phyloP scores from a whole-genome alignment of 1,139 yeast genomes.

The Meyerozyma guilliermondii region DNA sequence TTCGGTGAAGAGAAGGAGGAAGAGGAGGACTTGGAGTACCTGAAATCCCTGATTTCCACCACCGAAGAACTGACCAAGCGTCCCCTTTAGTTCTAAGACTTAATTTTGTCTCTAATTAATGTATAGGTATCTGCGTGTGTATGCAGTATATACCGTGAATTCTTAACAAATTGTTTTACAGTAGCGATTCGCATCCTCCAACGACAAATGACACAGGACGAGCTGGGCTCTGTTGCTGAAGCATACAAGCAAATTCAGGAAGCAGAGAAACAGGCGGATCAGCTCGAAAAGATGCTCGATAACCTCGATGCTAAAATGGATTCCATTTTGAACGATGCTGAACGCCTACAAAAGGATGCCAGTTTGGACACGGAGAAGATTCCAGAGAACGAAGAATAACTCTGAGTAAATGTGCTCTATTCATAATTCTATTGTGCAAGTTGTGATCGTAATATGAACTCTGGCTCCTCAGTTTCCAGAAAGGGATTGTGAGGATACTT shows the following conservation, averaged over 20 bases:
- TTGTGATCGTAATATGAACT: constrained; percentile 23
- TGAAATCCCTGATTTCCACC: background rate
- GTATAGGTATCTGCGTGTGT: too few relatives aligned
- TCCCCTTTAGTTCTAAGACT: background rate
- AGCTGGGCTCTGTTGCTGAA: constrained; percentile 24
- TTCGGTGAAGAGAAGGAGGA: constrained; percentile 38
- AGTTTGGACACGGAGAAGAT: constrained; percentile 10
- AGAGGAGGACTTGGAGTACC: constrained; percentile 3
- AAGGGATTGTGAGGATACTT: constrained; percentile 69
- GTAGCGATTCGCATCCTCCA: background rate
- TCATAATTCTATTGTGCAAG: background rate
- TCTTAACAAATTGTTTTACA: too few relatives aligned
- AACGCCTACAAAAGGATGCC: constrained; percentile 8
- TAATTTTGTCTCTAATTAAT: too few relatives aligned
- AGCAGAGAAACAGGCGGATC: constrained; percentile 52
- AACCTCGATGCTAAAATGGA: constrained; percentile 53
- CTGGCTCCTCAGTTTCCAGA: constrained; percentile 28
- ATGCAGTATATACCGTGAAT: too few relatives aligned
- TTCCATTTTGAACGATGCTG: constrained; percentile 37
- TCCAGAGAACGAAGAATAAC: background rate
- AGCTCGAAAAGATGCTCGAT: constrained; percentile 52
- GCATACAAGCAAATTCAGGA: constrained; percentile 47
- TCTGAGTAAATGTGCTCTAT: background rate
- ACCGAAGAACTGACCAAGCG: background rate
- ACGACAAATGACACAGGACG: background rate